Conservation (phyloP, 192 early-diverging fungal species). For the Dissophora ornata region DNA sequence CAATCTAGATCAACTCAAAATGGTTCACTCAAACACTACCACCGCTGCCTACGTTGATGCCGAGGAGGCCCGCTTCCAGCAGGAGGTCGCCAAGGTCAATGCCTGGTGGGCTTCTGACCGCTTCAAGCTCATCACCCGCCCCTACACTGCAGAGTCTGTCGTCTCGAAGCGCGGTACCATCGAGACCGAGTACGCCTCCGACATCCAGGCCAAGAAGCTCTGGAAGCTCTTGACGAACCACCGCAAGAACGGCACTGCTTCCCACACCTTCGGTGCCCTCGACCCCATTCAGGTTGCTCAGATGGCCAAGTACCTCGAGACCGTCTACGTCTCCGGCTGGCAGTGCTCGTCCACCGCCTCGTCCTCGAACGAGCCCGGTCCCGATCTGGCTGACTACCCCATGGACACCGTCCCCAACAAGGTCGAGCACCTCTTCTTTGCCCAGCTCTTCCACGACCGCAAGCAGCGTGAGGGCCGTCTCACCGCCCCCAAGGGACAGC, state of each 20-base stretch:
- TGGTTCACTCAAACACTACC: conserved; percentile 53
- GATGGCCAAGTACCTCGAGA: conserved; percentile 97
- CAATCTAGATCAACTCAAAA: conserved; percentile 17
- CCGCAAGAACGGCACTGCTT: conserved; percentile 81
- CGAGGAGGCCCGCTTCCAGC: conserved; percentile 79
- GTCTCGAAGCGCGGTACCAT: conserved; percentile 91
- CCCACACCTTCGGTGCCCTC: conserved; percentile 94
- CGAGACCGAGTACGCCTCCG: conserved; percentile 78
- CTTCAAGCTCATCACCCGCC: conserved; percentile 84
- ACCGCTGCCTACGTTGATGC: conserved; percentile 59
- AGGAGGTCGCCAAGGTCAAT: conserved; percentile 86
- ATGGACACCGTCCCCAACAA: conserved; percentile 99
- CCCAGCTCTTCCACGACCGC: conserved; percentile 97
- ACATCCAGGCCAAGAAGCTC: conserved; percentile 92
- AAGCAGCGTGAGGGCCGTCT: conserved; percentile 94
- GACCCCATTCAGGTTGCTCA: conserved; percentile 95
- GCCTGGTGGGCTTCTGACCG: conserved; percentile 88
- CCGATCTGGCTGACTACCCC: conserved; percentile 98
- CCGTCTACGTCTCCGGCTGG: conserved; percentile 98
- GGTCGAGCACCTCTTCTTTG: conserved; percentile 98
- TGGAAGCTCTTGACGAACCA: conserved; percentile 85
- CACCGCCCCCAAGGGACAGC: conserved; percentile 69
- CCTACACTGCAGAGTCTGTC: conserved; percentile 87
- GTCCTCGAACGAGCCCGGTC: conserved; percentile 94
- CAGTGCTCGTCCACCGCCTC: conserved; percentile 97